Evolutionary conservation across 2,329 filamentous ascomycete species (phyloP), one percentile per base, ranked within the genome.

Genomic region (Colletotrichum aenigma): DNA sequence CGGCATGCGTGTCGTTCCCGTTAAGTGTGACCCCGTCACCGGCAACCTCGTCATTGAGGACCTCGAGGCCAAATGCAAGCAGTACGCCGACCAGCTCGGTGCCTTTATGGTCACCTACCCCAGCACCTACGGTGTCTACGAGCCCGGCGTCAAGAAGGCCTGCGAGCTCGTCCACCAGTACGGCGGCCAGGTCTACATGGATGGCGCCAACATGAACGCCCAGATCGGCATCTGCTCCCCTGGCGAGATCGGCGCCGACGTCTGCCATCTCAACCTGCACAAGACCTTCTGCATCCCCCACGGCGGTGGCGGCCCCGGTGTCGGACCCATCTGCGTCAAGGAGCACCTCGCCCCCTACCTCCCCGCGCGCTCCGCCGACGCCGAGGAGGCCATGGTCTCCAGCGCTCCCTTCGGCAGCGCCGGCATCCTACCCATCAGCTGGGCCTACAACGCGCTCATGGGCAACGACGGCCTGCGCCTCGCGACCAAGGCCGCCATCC

Each of bases 211-310:
- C 88, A 97, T 98, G 95, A 98, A 98, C 83, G 96, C 96, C 21
- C 96, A 98, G 85, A 98, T 98, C 78, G 96, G 96, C 15, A 91
- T 98, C 13, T 98, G 95, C 88, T 98, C 95, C 1, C 96, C 96
- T 3, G 96, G 96, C 52, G 96, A 97, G 84, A 98, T 98, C 79
- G 96, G 96, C 24, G 96, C 96, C 34, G 96, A 98, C 83, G 96
- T 98, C 52, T 98, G 96, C 90, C 96, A 98, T 87, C 89, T 98
- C 76, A 98, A 98, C 86, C 90, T 98, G 56, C 96, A 98, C 91
- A 98, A 98, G 91, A 98, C 96, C 4, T 98, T 98, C 89, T 98
- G 96, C 84, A 98, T 98, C 81, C 96, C 96, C 62, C 96, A 98
- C 85, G 96, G 96, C 71, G 96, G 96, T 78, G 96, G 96, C 78